phyloP scores from a whole-genome alignment of 2,329 filamentous ascomycete species.

The Exophiala aquamarina region DNA sequence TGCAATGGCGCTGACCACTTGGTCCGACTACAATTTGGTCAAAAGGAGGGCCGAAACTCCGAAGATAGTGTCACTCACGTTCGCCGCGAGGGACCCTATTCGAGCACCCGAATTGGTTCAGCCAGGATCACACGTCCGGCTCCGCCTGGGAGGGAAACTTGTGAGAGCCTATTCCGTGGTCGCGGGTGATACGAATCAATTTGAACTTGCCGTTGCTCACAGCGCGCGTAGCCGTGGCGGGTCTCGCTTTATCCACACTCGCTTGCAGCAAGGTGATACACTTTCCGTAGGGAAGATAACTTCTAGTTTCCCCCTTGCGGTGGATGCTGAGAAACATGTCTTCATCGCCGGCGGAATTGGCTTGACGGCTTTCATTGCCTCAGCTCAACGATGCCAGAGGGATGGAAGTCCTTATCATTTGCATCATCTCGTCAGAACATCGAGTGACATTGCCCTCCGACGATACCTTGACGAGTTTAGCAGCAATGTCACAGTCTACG shows the following conservation, averaged over 20 bases:
- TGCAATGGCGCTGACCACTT: constrained; percentile 6
- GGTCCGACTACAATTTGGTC: constrained; percentile 49
- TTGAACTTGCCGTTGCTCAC: constrained; percentile 61
- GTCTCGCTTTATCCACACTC: constrained; percentile 58
- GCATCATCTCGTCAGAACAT: constrained; percentile 9
- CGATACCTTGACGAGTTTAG: constrained; percentile 1
- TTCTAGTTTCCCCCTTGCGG: constrained; percentile 46
- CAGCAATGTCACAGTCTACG: constrained; percentile 11
- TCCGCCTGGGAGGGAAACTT: constrained; percentile 58
- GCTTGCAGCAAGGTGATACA: constrained; percentile 47
- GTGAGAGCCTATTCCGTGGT: constrained; percentile 63
- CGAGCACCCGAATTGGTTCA: constrained; percentile 37
- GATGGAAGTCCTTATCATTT: constrained; percentile 3
- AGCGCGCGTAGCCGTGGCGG: constrained; percentile 59
- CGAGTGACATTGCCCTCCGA: constrained; percentile 10
- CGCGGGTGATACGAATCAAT: constrained; percentile 45
- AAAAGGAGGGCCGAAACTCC: constrained; percentile 54
- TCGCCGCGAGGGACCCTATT: constrained; percentile 47
- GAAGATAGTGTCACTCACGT: constrained; percentile 52
- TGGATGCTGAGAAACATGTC: constrained; percentile 57
- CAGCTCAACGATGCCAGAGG: constrained; percentile 38
- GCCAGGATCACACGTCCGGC: constrained; percentile 55
- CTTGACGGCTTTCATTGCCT: constrained; percentile 62
- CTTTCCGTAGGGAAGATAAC: constrained; percentile 55
- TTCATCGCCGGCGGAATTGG: constrained; percentile 66